Conservation (phyloP, 2,329 filamentous ascomycete species). For the Colletotrichum shisoi region DNA sequence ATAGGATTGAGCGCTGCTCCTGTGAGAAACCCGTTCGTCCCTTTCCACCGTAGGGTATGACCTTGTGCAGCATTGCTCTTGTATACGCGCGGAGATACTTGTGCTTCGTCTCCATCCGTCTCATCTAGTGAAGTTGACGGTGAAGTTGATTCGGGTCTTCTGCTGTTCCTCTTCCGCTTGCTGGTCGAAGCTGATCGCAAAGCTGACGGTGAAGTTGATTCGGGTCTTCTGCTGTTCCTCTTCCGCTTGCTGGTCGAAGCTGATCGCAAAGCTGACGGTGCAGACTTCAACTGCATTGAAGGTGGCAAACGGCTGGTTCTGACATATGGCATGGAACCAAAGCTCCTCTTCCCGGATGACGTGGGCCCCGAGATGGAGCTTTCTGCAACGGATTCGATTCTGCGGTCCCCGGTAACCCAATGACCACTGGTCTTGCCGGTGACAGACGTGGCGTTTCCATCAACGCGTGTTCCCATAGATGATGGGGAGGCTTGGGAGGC, state of each 20-base stretch:
- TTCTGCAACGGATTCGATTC: neutral
- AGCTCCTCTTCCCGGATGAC: slow-evolving; percentile 2
- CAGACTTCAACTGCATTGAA: slow-evolving; percentile 15
- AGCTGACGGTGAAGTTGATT: slow-evolving; percentile 3
- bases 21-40: neutral
- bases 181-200: slow-evolving; percentile 14
- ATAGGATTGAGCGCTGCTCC: slow-evolving; percentile 7
- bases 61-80: neutral
- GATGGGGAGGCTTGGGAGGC: neutral
- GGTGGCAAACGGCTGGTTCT: slow-evolving; percentile 8
- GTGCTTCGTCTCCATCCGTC: neutral
- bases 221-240: neutral
- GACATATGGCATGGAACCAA: slow-evolving; percentile 12
- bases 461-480: neutral
- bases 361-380: neutral
- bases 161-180: slow-evolving; percentile 5
- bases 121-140: slow-evolving; percentile 3
- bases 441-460: neutral
- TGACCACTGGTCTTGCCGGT: neutral
- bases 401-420: neutral
- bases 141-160: neutral
- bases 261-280: slow-evolving; percentile 10
- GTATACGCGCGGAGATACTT: neutral
- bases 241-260: slow-evolving; percentile 17
- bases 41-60: neutral